Conservation (phyloP, 225 moss, liverwort and hornwort species). For the Climacium dendroides region DNA sequence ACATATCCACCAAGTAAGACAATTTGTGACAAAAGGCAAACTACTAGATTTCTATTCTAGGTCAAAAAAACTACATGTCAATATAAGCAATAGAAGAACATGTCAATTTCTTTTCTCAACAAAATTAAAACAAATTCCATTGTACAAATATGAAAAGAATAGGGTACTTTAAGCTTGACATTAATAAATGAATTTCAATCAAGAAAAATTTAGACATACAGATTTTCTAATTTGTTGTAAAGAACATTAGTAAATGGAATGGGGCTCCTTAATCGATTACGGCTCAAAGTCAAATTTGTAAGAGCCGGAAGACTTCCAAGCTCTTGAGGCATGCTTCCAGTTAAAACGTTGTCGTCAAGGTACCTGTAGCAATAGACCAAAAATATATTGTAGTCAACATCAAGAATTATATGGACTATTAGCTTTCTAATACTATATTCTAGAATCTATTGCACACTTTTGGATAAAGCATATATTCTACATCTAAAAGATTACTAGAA, state of each 20-base stretch:
- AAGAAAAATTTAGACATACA: background rate
- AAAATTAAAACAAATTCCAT: background rate
- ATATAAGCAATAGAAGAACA: background rate
- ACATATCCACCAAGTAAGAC: background rate
- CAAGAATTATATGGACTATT: background rate
- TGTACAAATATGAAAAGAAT: background rate
- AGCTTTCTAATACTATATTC: background rate
- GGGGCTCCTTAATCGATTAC: background rate
- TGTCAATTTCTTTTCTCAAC: rapidly evolving
- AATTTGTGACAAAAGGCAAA: background rate
- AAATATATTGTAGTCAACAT: background rate
- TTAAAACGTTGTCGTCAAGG: background rate
- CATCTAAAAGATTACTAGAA: background rate
- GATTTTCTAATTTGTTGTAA: background rate
- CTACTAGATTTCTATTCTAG: background rate
- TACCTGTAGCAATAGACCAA: background rate
- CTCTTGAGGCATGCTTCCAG: background rate
- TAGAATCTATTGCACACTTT: too few species aligned
- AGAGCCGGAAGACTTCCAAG: background rate
- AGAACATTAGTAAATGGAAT: background rate
- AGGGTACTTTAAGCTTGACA: background rate
- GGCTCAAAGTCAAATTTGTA: too few species aligned
- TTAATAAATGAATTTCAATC: background rate
- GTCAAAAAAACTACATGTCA: background rate
- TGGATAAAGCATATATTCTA: too few species aligned